These are phyloP conservation scores for Triadica sebifera DNA, from an alignment of 345 rosid genomes.

Conservation along the genomic window DNA sequence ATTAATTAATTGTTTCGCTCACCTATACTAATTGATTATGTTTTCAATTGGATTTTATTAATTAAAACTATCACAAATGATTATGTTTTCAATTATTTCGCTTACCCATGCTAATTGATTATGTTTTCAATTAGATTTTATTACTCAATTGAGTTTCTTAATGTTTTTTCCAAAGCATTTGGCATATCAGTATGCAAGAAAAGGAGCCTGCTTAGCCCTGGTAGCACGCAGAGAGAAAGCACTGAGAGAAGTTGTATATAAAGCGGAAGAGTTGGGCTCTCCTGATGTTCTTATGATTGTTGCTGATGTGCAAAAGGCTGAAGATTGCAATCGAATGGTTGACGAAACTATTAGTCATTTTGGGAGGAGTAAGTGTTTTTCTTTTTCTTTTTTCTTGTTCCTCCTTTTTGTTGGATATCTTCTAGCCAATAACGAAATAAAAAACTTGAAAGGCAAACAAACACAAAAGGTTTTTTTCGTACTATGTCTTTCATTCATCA, in stretches of 20 bases:
- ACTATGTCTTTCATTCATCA: too few relatives aligned
- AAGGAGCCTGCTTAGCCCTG: conserved; percentile 58
- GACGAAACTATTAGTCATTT: conserved; percentile 24
- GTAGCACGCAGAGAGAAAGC: conserved; percentile 45
- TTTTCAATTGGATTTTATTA: background rate
- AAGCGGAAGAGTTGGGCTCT: conserved; percentile 41
- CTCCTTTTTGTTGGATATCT: too few relatives aligned
- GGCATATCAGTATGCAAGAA: conserved; percentile 59
- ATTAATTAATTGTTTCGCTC: background rate
- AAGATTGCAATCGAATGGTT: conserved; percentile 22
- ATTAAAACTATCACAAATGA: too few relatives aligned
- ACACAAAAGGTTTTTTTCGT: too few relatives aligned
- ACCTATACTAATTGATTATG: background rate
- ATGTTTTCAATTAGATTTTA: background rate
- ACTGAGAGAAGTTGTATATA: conserved; percentile 44
- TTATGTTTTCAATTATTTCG: background rate
- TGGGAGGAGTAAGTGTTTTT: conserved; percentile 24
- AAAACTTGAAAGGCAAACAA: too few relatives aligned
- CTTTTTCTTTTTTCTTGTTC: background rate
- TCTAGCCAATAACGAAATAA: too few relatives aligned
- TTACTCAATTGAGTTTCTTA: background rate
- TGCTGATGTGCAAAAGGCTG: conserved; percentile 29
- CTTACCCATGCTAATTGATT: background rate
- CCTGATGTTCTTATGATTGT: conserved; percentile 35
- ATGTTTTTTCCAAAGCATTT: conserved; percentile 34